A percentile compares a stretch with the other conserved stretches of the same genome.
phyloP scores from a whole-genome alignment of 1,284 basidiomycete genomes.

The Leccinum pachyderme region DNA sequence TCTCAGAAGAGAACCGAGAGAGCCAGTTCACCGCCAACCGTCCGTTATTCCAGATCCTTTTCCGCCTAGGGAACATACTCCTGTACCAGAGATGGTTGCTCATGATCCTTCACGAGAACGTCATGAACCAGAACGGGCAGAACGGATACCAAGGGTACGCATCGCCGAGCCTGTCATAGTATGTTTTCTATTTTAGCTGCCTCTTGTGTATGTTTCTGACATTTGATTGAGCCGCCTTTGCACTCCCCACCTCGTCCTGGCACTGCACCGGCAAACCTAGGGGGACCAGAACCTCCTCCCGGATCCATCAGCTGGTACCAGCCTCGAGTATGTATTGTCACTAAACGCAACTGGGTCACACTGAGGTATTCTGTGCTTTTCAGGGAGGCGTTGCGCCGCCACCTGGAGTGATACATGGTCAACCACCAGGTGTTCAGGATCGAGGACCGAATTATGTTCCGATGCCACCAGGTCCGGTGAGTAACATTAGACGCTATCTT shows the following conservation, averaged over 20 bases:
- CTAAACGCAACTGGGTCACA: not conserved
- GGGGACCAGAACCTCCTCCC: conserved; percentile 11
- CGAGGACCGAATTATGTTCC: conserved; percentile 33
- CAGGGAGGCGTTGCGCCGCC: conserved; percentile 30
- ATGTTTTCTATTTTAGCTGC: not conserved
- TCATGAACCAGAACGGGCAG: conserved; percentile 10
- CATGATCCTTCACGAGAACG: conserved; percentile 15
- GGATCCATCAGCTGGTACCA: conserved; percentile 27
- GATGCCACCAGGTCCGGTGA: conserved; percentile 32
- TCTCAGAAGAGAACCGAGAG: not conserved
- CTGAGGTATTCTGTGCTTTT: conserved; percentile 4
- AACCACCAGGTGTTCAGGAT: conserved; percentile 14
- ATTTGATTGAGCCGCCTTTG: conserved; percentile 19
- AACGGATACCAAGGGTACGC: conserved; percentile 23
- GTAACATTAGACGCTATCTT: conserved; percentile 15
- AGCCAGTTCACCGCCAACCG: not conserved
- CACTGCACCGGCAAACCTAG: conserved; percentile 25
- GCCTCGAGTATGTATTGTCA: conserved; percentile 14
- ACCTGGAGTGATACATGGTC: conserved; percentile 18
- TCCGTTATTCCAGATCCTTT: conserved; percentile 13
- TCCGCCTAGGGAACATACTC: conserved; percentile 8
- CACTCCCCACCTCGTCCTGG: conserved; percentile 24
- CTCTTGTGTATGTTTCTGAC: conserved; percentile 2
- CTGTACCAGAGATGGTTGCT: conserved; percentile 1
- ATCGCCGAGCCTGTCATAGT: conserved; percentile 25